Conservation (phyloP, 352 stramenopile species). For the Achlya hypogyna region DNA sequence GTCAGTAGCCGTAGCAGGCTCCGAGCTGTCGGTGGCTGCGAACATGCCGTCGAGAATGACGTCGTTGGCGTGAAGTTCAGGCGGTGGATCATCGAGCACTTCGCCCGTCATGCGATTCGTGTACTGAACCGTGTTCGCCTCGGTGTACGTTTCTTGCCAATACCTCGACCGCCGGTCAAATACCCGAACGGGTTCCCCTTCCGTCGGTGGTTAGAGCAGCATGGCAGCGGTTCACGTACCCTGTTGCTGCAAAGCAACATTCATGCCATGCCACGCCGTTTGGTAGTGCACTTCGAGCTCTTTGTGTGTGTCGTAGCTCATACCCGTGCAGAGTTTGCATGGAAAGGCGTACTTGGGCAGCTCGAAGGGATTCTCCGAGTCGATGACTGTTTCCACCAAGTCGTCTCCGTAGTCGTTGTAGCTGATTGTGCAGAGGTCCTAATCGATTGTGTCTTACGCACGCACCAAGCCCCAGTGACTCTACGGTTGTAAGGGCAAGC, state of each 20-base stretch:
- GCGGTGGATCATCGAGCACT: constrained; percentile 38
- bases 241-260: constrained; percentile 34
- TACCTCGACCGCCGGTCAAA: constrained; percentile 33
- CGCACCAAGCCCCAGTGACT: neutral
- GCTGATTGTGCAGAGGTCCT: constrained; percentile 17
- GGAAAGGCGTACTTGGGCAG: constrained; percentile 38
- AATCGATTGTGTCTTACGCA: neutral
- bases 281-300: constrained; percentile 54
- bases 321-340: constrained; percentile 51
- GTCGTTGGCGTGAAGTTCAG: constrained; percentile 61
- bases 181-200: neutral
- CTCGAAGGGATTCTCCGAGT: constrained; percentile 9
- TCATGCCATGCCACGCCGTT: constrained; percentile 79
- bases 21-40: too few relatives aligned
- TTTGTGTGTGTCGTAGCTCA: constrained; percentile 48
- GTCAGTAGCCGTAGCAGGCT: constrained; percentile 9
- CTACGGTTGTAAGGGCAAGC: constrained; percentile 12
- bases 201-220: neutral
- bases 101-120: constrained; percentile 64
- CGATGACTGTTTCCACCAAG: constrained; percentile 15
- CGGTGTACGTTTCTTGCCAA: constrained; percentile 70
- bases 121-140: constrained; percentile 51
- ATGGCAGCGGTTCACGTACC: neutral
- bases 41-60: constrained; percentile 55
- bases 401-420: constrained; percentile 19